These are phyloP conservation scores for Dipodascus geniculatus DNA, from an alignment of 805 yeast species.

Conservation along the genomic window DNA sequence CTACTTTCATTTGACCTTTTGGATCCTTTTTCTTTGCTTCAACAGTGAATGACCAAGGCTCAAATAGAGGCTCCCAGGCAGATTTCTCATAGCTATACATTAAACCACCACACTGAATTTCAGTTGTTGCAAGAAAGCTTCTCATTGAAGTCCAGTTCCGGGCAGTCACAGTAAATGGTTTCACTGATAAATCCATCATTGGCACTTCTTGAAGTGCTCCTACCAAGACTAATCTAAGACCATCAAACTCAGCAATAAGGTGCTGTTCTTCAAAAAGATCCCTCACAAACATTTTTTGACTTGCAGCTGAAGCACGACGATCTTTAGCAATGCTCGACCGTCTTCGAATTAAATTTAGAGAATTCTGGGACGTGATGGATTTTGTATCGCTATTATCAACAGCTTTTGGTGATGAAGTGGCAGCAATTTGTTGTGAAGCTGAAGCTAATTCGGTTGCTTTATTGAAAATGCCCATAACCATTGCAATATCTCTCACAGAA, in stretches of 20 bases:
- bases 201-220: slow-evolving; percentile 92
- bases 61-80: slow-evolving; percentile 90
- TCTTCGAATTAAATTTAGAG: neutral
- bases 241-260: slow-evolving; percentile 55
- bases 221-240: slow-evolving; percentile 68
- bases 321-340: neutral
- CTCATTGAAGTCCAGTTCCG: slow-evolving; percentile 82
- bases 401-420: neutral
- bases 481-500: slow-evolving; percentile 76
- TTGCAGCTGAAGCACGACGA: slow-evolving; percentile 1
- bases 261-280: slow-evolving; percentile 66
- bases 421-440: too few relatives aligned
- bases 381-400: neutral
- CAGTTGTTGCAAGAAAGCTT: slow-evolving; percentile 55
- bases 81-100: slow-evolving; percentile 82
- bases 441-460: slow-evolving; percentile 35
- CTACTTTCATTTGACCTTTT: slow-evolving; percentile 42
- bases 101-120: slow-evolving; percentile 43
- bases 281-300: slow-evolving; percentile 28
- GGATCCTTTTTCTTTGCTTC: slow-evolving; percentile 42
- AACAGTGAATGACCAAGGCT: slow-evolving; percentile 71
- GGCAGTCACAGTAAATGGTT: slow-evolving; percentile 57
- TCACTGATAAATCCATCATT: slow-evolving; percentile 62
- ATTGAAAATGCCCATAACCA: slow-evolving; percentile 65
- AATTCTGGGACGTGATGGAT: neutral